Evolutionary conservation across 1,284 basidiomycete species (phyloP), one percentile per base, ranked within the genome.

Genomic region (Ganoderma boninense): DNA sequence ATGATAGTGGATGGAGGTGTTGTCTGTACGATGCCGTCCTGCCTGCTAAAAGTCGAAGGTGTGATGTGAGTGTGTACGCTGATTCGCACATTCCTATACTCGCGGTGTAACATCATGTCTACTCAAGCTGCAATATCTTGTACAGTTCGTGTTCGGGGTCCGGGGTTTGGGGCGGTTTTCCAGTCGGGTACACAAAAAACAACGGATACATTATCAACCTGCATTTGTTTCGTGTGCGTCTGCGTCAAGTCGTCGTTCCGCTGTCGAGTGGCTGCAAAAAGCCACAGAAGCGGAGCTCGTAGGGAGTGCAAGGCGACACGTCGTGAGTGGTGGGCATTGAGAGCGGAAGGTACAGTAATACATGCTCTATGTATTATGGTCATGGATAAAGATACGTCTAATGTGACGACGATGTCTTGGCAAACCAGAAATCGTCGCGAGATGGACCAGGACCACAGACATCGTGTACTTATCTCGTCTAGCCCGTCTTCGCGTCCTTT

Each of bases 141-240:
- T 61, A 42, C 35, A 23, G 59, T 23, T 40, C 29, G 29, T 32
- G 29, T 32, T 32, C 4, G 29, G 29, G n/a, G n/a, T n/a, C n/a
- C n/a, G 29, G 29, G 2, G 2, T 4, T 2, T 32, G 29, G 29
- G 29, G 29, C 2, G 29, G 2, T 32, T 32, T 32, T 2, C 4
- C 29, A 32, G 29, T 32, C 29, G 54, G 2, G 6, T 14, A 8
- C n/a, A n/a, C 14, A 11, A 5, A 10, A 35, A 29, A 35, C 29
- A 20, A 20, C 23, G 60, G 20, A 32, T 40, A 59, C 57, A n/a
- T 60, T 60, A 60, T 60, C n/a, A n/a, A n/a, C n/a, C n/a, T n/a
- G n/a, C n/a, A n/a, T n/a, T n/a, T n/a, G n/a, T n/a, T n/a, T n/a
- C n/a, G n/a, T n/a, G n/a, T n/a, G n/a, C n/a, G n/a, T n/a, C n/a